Evolutionary conservation across 768 basidiomycete species (phyloP).

Genomic region (Auriscalpium microsporum): DNA sequence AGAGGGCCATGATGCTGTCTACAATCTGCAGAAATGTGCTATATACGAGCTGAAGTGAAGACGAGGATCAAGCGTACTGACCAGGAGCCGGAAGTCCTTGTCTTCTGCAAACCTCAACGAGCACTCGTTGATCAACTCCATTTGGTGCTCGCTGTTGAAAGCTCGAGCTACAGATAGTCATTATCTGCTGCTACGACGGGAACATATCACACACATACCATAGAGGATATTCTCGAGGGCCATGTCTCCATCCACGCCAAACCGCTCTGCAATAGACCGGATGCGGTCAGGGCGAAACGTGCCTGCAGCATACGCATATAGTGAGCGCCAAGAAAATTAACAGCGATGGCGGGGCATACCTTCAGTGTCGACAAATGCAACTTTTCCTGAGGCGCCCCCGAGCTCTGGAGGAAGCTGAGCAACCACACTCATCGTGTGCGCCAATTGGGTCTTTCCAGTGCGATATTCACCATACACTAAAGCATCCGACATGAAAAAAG

Average conservation of each 20-base stretch:
- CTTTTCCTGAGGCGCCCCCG: conserved; percentile 88
- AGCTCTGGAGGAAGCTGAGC: conserved; percentile 83
- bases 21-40: conserved; percentile 51
- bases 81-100: conserved; percentile 71
- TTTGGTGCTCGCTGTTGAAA: conserved; percentile 92
- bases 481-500: not conserved
- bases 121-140: conserved; percentile 88
- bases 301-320: conserved; percentile 33
- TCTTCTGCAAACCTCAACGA: conserved; percentile 85
- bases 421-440: conserved; percentile 90
- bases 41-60: not conserved
- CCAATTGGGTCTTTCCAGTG: conserved; percentile 93
- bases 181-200: conserved; percentile 1
- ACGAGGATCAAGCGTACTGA: conserved; percentile 18
- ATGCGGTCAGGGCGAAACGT: conserved; percentile 94
- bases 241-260: conserved; percentile 86
- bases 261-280: conserved; percentile 82
- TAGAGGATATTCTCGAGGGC: conserved; percentile 89
- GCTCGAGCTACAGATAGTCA: conserved; percentile 55
- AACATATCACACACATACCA: conserved; percentile 32
- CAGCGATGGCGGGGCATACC: conserved; percentile 28
- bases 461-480: conserved; percentile 93
- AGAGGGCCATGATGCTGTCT: conserved; percentile 96
- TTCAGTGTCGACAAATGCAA: conserved; percentile 91
- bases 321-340: not conserved